Evolutionary conservation across 768 basidiomycete species (phyloP).

Genomic region (Psilocybe sp.): DNA sequence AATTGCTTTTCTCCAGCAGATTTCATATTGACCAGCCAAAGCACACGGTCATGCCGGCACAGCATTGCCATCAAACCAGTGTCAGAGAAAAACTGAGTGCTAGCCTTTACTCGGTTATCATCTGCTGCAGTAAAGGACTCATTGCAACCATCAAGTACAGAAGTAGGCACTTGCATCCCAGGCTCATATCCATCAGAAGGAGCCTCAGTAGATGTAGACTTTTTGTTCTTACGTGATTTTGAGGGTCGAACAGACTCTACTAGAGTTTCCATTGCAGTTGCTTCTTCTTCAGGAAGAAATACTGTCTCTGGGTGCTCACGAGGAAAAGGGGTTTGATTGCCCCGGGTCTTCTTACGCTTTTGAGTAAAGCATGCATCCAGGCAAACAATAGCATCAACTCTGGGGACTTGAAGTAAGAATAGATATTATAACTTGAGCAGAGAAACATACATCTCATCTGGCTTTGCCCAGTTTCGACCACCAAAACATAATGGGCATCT

Average conservation of each 20-base stretch:
- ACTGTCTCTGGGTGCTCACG: too few species aligned
- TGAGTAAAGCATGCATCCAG: too few species aligned
- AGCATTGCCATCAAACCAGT: conserved; percentile 35
- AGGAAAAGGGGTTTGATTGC: too few species aligned
- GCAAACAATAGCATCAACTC: neutral
- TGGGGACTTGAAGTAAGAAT: too few species aligned
- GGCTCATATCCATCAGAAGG: conserved; percentile 10
- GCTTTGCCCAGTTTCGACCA: conserved; percentile 3
- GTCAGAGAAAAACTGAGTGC: conserved; percentile 24
- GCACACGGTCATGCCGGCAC: conserved; percentile 31
- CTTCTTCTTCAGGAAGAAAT: neutral
- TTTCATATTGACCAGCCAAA: conserved; percentile 35
- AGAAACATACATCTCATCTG: conserved; percentile 9
- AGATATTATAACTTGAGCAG: too few species aligned
- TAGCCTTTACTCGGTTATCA: conserved; percentile 20
- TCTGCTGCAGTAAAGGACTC: conserved; percentile 28
- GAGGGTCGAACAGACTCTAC: too few species aligned
- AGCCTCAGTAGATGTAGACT: too few species aligned
- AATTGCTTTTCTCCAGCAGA: conserved; percentile 31
- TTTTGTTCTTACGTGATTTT: too few species aligned
- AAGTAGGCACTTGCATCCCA: conserved; percentile 21
- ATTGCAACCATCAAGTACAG: conserved; percentile 29
- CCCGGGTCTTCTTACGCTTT: too few species aligned
- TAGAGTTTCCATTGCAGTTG: neutral
- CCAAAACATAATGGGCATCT: conserved; percentile 27